A percentile compares a stretch with the other conserved stretches of the same genome.
Evolutionary conservation across 2,329 filamentous ascomycete species (phyloP).

Genomic region (Lachnellula hyalina): DNA sequence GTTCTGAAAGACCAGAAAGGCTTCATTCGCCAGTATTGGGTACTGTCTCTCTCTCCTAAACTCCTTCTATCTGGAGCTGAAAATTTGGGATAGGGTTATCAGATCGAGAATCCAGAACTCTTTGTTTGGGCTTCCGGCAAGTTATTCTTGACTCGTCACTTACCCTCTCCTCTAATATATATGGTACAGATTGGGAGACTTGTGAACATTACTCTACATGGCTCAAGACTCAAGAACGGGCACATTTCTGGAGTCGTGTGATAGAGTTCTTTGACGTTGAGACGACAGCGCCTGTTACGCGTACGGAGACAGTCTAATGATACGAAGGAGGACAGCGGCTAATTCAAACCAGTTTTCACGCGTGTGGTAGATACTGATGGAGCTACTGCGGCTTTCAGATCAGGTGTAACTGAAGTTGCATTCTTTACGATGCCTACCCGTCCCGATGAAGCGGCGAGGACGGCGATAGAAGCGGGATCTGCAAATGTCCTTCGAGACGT

Average conservation of each 20-base stretch:
- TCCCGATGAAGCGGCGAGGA: background rate
- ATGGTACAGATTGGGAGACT: background rate
- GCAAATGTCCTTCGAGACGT: background rate
- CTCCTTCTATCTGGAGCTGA: background rate
- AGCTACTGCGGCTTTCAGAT: background rate
- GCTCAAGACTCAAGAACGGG: background rate
- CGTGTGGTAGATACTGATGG: background rate
- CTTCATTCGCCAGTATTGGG: background rate
- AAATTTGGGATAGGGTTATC: background rate
- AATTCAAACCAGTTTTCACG: background rate
- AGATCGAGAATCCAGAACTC: constrained; percentile 4
- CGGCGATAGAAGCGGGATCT: background rate
- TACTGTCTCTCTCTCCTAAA: background rate
- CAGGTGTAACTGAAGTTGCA: constrained; percentile 1
- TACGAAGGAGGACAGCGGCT: background rate
- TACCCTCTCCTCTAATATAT: background rate
- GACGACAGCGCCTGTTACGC: too few species aligned
- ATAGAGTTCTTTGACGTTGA: background rate
- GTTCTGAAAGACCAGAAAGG: background rate
- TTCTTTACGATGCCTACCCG: background rate
- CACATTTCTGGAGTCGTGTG: background rate
- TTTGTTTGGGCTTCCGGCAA: constrained; percentile 4
- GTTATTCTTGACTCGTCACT: background rate
- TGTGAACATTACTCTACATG: background rate
- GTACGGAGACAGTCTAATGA: too few species aligned